phyloP scores from a whole-genome alignment of 2,329 filamentous ascomycete species.

The Botrytis fabae region DNA sequence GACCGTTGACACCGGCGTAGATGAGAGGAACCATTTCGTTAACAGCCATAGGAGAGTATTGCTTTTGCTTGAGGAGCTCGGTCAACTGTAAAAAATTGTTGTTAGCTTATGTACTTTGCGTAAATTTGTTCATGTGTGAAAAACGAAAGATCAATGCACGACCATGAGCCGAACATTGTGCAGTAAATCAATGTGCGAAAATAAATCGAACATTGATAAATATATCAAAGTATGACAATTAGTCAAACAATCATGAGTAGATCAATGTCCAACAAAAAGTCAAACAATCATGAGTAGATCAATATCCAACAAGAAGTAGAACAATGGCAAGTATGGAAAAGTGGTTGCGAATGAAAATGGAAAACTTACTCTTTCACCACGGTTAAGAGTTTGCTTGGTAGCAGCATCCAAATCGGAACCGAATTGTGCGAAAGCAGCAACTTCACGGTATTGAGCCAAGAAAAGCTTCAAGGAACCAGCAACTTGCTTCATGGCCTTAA shows the following conservation, averaged over 20 bases:
- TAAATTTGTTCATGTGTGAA: background rate
- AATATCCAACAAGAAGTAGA: background rate
- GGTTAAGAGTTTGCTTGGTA: slow-evolving; percentile 96
- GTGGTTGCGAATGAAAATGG: background rate
- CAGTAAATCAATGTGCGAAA: too few species aligned
- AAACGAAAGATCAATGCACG: background rate
- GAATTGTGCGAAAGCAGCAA: slow-evolving; percentile 99
- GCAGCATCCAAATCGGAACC: slow-evolving; percentile 98
- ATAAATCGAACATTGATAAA: background rate
- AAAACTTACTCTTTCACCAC: slow-evolving; percentile 89
- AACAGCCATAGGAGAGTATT: slow-evolving; percentile 97
- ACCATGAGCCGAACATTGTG: background rate
- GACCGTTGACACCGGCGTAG: slow-evolving; percentile 98
- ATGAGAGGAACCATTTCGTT: slow-evolving; percentile 99
- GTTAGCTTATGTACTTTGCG: slow-evolving; percentile 34
- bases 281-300: background rate
- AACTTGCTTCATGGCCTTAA: slow-evolving; percentile 99
- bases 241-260: background rate
- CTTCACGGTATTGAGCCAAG: slow-evolving; percentile 99
- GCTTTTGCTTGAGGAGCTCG: slow-evolving; percentile 99
- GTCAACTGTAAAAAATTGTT: slow-evolving; percentile 59
- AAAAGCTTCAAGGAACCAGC: slow-evolving; percentile 99
- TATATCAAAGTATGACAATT: background rate
- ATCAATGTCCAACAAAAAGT: background rate
- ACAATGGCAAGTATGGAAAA: background rate